Evolutionary conservation across 2,329 filamentous ascomycete genomes (phyloP), one percentile per base, ranked within the genome.

Genomic region (Stagonosporopsis cucurbitacearum): DNA sequence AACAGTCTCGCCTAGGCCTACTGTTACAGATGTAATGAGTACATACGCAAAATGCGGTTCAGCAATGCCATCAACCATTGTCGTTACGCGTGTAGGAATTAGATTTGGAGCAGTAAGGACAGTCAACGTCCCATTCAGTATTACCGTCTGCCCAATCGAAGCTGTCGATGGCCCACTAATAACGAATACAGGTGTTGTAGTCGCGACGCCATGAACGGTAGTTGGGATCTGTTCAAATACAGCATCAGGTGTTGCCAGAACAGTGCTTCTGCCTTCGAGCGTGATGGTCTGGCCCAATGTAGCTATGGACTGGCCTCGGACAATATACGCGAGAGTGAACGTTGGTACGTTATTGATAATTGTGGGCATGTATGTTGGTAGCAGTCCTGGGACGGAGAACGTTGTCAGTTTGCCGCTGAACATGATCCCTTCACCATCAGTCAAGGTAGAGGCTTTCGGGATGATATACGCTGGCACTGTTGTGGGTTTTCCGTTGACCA

Each of bases 1-100:
- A 3, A 67, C 54, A 11, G 57, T 58, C 40, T 65, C 54, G 3
- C 60, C 59, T 6, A 59, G 44, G 6, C 52, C 60, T 23, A 57
- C 59, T 2, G 45, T 54, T 9, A 26, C 26, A n/a, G 28, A 25
- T n/a, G 30, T 30, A 32, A 28, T 26, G 3, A 50, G 2, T 13
- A 50, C 23, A n/a, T 26, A 50, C 4, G 20, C 28, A 11, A 36
- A 20, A n/a, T 20, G 15, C 30, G 39, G 43, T 7, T 20, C 8
- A 8, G 17, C 37, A 28, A 22, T 6, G 3, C 39, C 47, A 15
- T 19, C 30, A 17, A 25, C 5, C n/a, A 17, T 28, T 1, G 11
- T 41, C 4, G 22, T 26, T n/a, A 50, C n/a, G 11, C 35, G 25
- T 1, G 39, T 43, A 26, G 47, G 47, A 13, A 42, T 22, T 15